phyloP scores from a whole-genome alignment of 2,329 filamentous ascomycete species.

The Ambrosiella cleistominuta region DNA sequence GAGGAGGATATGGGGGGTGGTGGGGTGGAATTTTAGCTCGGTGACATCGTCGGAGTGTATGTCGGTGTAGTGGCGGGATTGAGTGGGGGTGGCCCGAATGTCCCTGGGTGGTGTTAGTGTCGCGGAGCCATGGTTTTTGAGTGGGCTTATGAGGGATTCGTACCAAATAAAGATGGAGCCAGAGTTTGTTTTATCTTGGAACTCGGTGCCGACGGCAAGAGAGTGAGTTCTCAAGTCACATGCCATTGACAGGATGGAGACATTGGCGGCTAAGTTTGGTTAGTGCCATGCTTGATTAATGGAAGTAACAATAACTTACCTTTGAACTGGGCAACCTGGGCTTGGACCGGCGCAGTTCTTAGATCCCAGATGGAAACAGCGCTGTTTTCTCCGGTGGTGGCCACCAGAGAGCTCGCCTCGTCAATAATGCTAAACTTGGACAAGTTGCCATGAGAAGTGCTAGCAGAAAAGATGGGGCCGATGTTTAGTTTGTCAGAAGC shows the following conservation, averaged over 20 bases:
- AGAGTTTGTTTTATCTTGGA: slow-evolving; percentile 43
- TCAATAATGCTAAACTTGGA: slow-evolving; percentile 43
- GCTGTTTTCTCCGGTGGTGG: slow-evolving; percentile 57
- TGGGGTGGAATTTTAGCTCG: slow-evolving; percentile 40
- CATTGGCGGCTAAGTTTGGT: slow-evolving; percentile 13
- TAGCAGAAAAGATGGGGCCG: slow-evolving; percentile 23
- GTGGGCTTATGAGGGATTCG: slow-evolving; percentile 12
- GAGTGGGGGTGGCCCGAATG: slow-evolving; percentile 29
- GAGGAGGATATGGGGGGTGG: slow-evolving; percentile 42
- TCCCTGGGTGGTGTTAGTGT: slow-evolving; percentile 29
- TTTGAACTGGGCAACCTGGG: slow-evolving; percentile 27
- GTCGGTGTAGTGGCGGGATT: slow-evolving; percentile 40
- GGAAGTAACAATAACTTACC: slow-evolving; percentile 19
- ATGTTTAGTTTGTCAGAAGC: slow-evolving; percentile 24
- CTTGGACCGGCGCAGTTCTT: slow-evolving; percentile 25
- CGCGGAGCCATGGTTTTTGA: neutral
- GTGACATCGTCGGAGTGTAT: slow-evolving; percentile 53
- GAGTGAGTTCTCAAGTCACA: slow-evolving; percentile 38
- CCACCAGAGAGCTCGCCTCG: slow-evolving; percentile 34
- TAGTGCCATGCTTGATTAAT: neutral
- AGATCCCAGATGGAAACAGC: slow-evolving; percentile 49
- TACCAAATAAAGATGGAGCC: slow-evolving; percentile 46
- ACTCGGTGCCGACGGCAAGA: slow-evolving; percentile 56
- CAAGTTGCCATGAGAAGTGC: slow-evolving; percentile 41
- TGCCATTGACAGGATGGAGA: slow-evolving; percentile 47